phyloP scores from a whole-genome alignment of 441 rosid species.

The Macaranga tanarius region DNA sequence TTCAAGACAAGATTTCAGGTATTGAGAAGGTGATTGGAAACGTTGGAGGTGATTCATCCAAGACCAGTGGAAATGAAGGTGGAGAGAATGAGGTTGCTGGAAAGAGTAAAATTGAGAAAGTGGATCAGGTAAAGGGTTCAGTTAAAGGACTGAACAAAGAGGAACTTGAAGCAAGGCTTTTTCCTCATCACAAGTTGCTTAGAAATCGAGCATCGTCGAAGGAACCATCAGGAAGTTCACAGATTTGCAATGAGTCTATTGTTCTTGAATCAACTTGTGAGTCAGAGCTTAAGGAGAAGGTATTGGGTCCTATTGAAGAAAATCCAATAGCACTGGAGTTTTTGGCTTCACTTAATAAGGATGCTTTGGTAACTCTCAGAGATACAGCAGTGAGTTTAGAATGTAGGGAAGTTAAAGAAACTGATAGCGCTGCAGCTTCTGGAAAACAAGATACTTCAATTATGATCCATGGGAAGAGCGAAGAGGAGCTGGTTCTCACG shows the following conservation, averaged over 20 bases:
- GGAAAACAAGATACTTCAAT: slow-evolving; percentile 41
- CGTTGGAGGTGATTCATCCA: slow-evolving; percentile 43
- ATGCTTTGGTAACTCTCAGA: slow-evolving; percentile 26
- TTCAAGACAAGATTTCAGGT: slow-evolving; percentile 87
- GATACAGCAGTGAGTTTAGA: slow-evolving; percentile 35
- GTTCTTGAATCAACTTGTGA: slow-evolving; percentile 26
- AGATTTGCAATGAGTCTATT: slow-evolving; percentile 23
- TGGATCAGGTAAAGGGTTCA: slow-evolving; percentile 34
- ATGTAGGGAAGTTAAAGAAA: slow-evolving; percentile 49
- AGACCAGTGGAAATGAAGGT: slow-evolving; percentile 28
- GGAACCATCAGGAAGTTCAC: slow-evolving; percentile 35
- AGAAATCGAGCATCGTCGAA: slow-evolving; percentile 50
- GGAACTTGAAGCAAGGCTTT: slow-evolving; percentile 87
- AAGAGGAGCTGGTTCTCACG: slow-evolving; percentile 52
- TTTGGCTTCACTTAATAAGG: slow-evolving; percentile 55
- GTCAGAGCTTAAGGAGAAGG: slow-evolving; percentile 40
- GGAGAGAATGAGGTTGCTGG: slow-evolving; percentile 32
- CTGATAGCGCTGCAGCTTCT: slow-evolving; percentile 48
- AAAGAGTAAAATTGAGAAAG: slow-evolving; percentile 32
- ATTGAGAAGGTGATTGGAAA: slow-evolving; percentile 74
- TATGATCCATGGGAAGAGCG: slow-evolving; percentile 30
- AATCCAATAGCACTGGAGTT: slow-evolving; percentile 57
- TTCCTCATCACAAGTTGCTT: slow-evolving; percentile 93
- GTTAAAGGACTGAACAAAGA: slow-evolving; percentile 61
- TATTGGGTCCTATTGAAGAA: slow-evolving; percentile 45